phyloP scores from a whole-genome alignment of 176 grass and related monocot genomes.

The Avena eriantha region DNA sequence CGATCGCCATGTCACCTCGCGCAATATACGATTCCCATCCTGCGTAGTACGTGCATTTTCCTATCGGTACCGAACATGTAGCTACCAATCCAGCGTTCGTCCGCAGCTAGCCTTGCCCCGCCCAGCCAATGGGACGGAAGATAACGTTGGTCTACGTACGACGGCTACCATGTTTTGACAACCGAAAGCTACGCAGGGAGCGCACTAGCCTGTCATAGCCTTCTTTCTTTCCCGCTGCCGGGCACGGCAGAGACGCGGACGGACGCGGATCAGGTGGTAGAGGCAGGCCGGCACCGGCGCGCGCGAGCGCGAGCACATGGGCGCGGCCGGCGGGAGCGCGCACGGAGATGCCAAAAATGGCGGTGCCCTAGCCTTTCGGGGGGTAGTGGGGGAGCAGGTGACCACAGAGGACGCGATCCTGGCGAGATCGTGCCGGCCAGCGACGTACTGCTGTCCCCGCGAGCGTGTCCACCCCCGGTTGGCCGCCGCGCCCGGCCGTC shows the following conservation, averaged over 20 bases:
- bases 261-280: no score
- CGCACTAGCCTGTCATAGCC: not conserved
- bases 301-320: conserved; percentile 39
- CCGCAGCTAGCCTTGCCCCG: not conserved
- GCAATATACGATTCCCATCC: not conserved
- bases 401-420: conserved; percentile 26
- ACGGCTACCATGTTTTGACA: not conserved
- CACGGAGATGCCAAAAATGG: conserved; percentile 57
- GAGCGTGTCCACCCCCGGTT: conserved; percentile 48
- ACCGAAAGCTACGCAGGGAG: not conserved
- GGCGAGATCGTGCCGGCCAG: conserved; percentile 47
- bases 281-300: not conserved
- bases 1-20: not conserved
- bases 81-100: not conserved
- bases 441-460: conserved; percentile 34
- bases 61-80: not conserved
- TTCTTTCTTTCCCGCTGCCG: not conserved
- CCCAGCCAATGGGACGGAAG: not conserved
- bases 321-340: conserved; percentile 13
- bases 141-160: not conserved
- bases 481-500: not conserved
- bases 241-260: not conserved
- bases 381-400: conserved; percentile 26
- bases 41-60: not conserved
- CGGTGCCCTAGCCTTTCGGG: conserved; percentile 43